Evolutionary conservation across 345 rosid genomes (phyloP).

Genomic region (Linum tenue): DNA sequence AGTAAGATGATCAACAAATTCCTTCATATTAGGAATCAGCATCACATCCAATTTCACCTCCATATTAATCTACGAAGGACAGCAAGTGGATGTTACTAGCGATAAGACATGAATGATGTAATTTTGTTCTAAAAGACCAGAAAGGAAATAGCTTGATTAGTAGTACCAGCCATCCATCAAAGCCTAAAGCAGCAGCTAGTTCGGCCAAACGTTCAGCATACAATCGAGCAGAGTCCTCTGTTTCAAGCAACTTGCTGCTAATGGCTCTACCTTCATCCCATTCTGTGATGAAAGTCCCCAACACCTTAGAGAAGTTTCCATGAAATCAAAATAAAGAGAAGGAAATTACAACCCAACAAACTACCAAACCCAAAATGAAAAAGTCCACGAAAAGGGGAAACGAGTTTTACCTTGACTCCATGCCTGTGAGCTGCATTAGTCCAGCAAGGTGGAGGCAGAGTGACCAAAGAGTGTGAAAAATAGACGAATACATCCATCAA

Average conservation of each 20-base stretch:
- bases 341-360: not conserved
- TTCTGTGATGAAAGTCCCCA: constrained; percentile 84
- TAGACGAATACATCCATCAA: constrained; percentile 81
- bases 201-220: constrained; percentile 67
- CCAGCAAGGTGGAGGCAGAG: constrained; percentile 93
- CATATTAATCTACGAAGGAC: constrained; percentile 47
- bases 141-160: not conserved
- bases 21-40: constrained; percentile 51
- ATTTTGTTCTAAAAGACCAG: not conserved
- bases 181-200: constrained; percentile 57
- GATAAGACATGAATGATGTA: too few species aligned
- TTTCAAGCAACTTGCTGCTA: constrained; percentile 48
- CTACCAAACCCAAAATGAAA: not conserved
- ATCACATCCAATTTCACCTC: constrained; percentile 43
- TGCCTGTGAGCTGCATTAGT: constrained; percentile 79
- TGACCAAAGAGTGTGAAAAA: constrained; percentile 66
- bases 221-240: constrained; percentile 57
- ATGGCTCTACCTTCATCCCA: constrained; percentile 61
- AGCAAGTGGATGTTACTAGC: not conserved
- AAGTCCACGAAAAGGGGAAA: not conserved
- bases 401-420: constrained; percentile 58
- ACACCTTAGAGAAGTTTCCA: constrained; percentile 31
- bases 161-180: constrained; percentile 90
- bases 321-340: not conserved
- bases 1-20: constrained; percentile 63